These are phyloP conservation scores for Rutidosis leptorrhynchoides DNA, from an alignment of 129 eudicot genomes.

Conservation along the genomic window DNA sequence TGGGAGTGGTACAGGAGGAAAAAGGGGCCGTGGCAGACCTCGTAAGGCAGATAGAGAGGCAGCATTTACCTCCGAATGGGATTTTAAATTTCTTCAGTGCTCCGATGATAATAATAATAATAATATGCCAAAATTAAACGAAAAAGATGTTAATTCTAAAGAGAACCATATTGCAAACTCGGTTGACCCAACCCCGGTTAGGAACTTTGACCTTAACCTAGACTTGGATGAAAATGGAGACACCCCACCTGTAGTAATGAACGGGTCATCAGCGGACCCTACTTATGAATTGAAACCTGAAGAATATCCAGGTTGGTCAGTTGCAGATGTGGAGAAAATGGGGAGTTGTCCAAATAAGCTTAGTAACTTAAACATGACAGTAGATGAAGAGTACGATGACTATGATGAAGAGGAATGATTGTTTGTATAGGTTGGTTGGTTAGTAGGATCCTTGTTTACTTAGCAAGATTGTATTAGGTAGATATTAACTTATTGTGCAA, in stretches of 20 bases:
- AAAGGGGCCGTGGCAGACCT: conserved; percentile 2
- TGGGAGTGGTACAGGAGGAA: conserved; percentile 1
- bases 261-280: conserved; percentile 16
- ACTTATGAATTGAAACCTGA: conserved; percentile 33
- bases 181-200: conserved; percentile 18
- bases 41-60: neutral
- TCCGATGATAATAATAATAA: neutral
- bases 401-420: conserved; percentile 41
- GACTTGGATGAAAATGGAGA: conserved; percentile 44
- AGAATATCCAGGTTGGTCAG: conserved; percentile 55
- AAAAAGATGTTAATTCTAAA: neutral
- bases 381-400: conserved; percentile 61
- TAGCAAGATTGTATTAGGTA: neutral
- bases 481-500: neutral
- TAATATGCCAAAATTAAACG: neutral
- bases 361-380: conserved; percentile 32
- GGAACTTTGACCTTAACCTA: conserved; percentile 50
- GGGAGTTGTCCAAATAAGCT: conserved; percentile 43
- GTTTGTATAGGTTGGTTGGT: conserved; percentile 5
- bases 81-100: neutral
- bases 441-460: neutral
- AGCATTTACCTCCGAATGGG: neutral
- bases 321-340: conserved; percentile 53
- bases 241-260: conserved; percentile 6
- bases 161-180: conserved; percentile 1